Conservation (phyloP, 352 stramenopile species). For the Blastocystis sp. region DNA sequence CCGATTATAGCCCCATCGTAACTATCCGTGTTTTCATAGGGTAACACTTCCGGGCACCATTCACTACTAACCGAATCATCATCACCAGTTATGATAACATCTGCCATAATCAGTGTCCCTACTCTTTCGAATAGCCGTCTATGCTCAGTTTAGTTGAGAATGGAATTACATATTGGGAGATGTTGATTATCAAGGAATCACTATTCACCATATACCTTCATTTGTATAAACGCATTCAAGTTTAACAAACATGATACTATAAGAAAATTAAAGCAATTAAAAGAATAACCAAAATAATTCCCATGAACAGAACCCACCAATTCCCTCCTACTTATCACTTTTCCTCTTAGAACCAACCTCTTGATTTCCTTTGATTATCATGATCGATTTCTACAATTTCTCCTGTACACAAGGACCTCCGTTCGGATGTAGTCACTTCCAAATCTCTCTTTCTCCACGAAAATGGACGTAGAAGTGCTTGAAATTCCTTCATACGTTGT, state of each 20-base stretch:
- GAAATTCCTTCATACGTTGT: conserved; percentile 20
- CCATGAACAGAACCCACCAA: no score
- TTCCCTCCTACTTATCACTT: no score
- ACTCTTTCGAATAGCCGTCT: neutral
- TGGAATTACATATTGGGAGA: neutral
- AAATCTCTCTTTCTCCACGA: neutral
- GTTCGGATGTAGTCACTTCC: neutral
- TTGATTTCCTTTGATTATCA: neutral
- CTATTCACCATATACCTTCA: no score
- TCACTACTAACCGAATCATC: neutral
- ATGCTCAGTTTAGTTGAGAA: neutral
- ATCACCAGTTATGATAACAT: neutral
- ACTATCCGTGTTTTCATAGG: no score
- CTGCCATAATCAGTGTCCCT: neutral
- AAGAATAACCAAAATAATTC: neutral
- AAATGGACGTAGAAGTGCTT: neutral
- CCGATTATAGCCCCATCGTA: neutral
- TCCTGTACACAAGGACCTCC: no score
- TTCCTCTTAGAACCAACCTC: neutral
- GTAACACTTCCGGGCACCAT: neutral
- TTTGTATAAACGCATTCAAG: no score
- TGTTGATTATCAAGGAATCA: no score
- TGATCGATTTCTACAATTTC: neutral
- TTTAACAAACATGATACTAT: neutral
- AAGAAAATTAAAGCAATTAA: neutral